These are phyloP conservation scores for Actinomortierella ambigua DNA, from an alignment of 371 early-diverging fungal genomes.

Conservation along the genomic window DNA sequence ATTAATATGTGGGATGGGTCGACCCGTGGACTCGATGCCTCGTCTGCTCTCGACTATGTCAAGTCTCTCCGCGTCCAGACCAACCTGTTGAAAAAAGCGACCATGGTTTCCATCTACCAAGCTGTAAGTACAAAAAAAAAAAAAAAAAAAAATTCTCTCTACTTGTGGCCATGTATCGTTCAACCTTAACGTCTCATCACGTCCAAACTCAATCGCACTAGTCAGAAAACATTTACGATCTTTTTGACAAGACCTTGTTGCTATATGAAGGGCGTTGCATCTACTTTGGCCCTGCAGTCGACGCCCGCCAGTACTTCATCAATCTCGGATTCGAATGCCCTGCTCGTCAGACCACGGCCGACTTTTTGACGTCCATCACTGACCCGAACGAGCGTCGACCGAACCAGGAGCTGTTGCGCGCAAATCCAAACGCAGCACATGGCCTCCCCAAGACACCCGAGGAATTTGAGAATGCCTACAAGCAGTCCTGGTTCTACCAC, in stretches of 20 bases:
- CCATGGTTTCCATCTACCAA: slow-evolving; percentile 64
- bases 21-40: slow-evolving; percentile 86
- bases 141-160: too few relatives aligned
- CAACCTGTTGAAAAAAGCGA: slow-evolving; percentile 60
- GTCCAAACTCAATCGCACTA: too few relatives aligned
- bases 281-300: slow-evolving; percentile 63
- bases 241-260: slow-evolving; percentile 71
- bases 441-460: slow-evolving; percentile 38
- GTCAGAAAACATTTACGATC: slow-evolving; percentile 64
- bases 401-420: slow-evolving; percentile 4
- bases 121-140: slow-evolving; percentile 26
- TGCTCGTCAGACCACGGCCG: slow-evolving; percentile 66
- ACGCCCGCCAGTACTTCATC: slow-evolving; percentile 59
- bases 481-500: slow-evolving; percentile 25
- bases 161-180: too few relatives aligned
- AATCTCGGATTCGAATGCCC: slow-evolving; percentile 65
- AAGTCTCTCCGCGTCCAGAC: slow-evolving; percentile 62
- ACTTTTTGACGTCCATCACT: slow-evolving; percentile 72
- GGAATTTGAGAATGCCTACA: slow-evolving; percentile 48
- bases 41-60: slow-evolving; percentile 74
- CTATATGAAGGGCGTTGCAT: slow-evolving; percentile 67
- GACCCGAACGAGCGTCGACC: slow-evolving; percentile 52
- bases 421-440: slow-evolving; percentile 53
- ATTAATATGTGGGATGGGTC: slow-evolving; percentile 78
- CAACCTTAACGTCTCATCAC: too few relatives aligned